Evolutionary conservation across 2,329 filamentous ascomycete genomes (phyloP).

Genomic region (Fusarium bulbicola): DNA sequence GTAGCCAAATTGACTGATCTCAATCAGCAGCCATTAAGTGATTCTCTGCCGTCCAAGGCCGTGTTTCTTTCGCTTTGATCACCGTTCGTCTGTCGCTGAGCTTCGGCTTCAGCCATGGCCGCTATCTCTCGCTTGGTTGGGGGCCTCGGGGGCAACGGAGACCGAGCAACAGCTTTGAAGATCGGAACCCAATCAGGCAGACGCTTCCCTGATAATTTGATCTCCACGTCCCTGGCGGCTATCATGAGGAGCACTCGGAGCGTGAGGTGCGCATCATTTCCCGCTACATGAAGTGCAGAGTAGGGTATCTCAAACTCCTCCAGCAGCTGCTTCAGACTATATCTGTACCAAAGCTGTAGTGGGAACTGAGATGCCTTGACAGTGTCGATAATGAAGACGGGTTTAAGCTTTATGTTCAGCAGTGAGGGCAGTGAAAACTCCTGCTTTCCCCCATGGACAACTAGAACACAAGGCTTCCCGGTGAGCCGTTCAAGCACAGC

Average conservation of each 20-base stretch:
- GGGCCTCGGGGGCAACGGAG: not conserved
- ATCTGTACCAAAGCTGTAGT: not conserved
- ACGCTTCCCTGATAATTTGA: not conserved
- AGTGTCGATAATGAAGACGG: not conserved
- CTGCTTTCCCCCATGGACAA: accelerated
- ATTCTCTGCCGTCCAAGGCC: not conserved
- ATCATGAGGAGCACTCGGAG: slow-evolving; percentile 24
- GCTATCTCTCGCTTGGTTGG: not conserved
- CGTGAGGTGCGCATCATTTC: slow-evolving; percentile 40
- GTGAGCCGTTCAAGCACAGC: not conserved
- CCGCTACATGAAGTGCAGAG: slow-evolving; percentile 29
- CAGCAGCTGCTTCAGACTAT: not conserved
- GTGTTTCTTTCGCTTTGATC: not conserved
- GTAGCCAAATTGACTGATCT: accelerated
- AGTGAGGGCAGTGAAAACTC: accelerated
- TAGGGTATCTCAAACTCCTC: not conserved
- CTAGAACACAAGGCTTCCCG: accelerated
- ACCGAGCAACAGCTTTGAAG: slow-evolving; percentile 5
- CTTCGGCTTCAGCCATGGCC: not conserved
- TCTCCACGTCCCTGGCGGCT: not conserved
- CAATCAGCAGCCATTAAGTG: accelerated
- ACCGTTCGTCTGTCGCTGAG: not conserved
- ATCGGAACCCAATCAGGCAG: not conserved
- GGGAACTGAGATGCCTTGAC: accelerated
- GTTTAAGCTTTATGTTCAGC: not conserved